Evolutionary conservation across 345 rosid genomes (phyloP), one percentile per base, ranked within the genome.

Genomic region (Iberis pinnata): DNA sequence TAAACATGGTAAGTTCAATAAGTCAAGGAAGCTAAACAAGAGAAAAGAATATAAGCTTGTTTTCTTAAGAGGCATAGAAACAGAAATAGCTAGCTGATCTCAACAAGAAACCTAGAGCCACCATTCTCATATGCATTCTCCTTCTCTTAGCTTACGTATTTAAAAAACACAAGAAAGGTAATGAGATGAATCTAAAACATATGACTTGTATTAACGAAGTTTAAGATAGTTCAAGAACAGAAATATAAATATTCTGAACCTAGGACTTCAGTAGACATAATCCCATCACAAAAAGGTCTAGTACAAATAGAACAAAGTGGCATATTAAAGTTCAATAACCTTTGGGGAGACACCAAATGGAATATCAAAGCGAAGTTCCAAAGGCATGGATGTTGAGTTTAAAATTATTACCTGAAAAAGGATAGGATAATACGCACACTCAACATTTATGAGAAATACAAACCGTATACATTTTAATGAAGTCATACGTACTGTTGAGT

Each of bases 281-380:
- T 57, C 24, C 36, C 25, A 45, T 33, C 11, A 1, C 6, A 16
- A 20, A 13, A 39, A 19, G 19, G 19, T 31, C 50, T 31, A 33
- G 14, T 27, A 22, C 47, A 60, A 42, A 37, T 44, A 18, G 54
- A 40, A 14, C 54, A 45, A 43, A 41, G 22, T 43, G 48, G 20
- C 49, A 53, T 32, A 69, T 62, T 45, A 27, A 7, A 36, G 39
- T 22, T 57, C 7, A 46, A 27, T 24, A 70, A 89, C 96, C 95
- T 86, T 89, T 6, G 97, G 95, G 46, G 97, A 78, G 49, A 89
- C 59, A 47, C 97, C 94, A 73, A 89, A 80, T 45, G 97, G 97
- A 74, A 86, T 89, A 57, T 89, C 97, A 66, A 89, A 89, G 65
- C 96, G 84, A 56, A 89, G 69, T 74, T 89, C 95, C 75, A 86